Percentiles rank a stretch among this genome's conserved stretches.
These are phyloP conservation scores for Craterostigma plantagineum DNA, from an alignment of 257 asterid species.

Conservation along the genomic window DNA sequence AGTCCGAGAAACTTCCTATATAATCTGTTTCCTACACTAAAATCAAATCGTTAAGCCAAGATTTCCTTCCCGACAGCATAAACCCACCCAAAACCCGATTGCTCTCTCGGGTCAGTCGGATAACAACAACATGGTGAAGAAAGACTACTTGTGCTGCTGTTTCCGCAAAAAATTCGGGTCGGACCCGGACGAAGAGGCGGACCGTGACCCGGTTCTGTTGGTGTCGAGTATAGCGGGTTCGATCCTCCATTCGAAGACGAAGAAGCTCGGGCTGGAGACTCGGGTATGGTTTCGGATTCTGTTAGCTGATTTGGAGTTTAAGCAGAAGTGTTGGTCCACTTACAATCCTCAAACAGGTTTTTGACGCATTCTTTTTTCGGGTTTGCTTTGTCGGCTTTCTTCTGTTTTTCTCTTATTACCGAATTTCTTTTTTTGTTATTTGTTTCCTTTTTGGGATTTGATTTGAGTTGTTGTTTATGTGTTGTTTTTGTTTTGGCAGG, in stretches of 20 bases:
- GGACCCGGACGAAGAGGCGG: constrained; percentile 16
- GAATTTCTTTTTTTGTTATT: no score
- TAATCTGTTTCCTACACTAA: no score
- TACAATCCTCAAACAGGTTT: constrained; percentile 52
- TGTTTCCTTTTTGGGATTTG: no score
- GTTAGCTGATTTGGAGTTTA: constrained; percentile 70
- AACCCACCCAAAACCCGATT: neutral
- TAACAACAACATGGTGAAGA: constrained; percentile 16
- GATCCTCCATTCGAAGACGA: constrained; percentile 54
- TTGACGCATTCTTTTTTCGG: neutral
- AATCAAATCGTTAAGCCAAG: no score
- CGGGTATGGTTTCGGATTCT: constrained; percentile 84
- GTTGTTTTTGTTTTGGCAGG: constrained; percentile 24
- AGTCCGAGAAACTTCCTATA: no score
- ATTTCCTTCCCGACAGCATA: no score
- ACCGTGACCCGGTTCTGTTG: constrained; percentile 64
- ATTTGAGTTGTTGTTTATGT: neutral
- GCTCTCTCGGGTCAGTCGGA: neutral
- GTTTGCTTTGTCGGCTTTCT: neutral
- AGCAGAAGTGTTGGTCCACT: constrained; percentile 53
- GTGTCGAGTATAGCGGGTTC: constrained; percentile 77
- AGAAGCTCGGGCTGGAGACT: constrained; percentile 39
- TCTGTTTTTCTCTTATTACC: neutral
- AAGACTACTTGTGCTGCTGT: constrained; percentile 25
- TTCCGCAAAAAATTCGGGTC: constrained; percentile 14